phyloP scores from a whole-genome alignment of 2,329 filamentous ascomycete species.

The Dryadomyces quercivorus region DNA sequence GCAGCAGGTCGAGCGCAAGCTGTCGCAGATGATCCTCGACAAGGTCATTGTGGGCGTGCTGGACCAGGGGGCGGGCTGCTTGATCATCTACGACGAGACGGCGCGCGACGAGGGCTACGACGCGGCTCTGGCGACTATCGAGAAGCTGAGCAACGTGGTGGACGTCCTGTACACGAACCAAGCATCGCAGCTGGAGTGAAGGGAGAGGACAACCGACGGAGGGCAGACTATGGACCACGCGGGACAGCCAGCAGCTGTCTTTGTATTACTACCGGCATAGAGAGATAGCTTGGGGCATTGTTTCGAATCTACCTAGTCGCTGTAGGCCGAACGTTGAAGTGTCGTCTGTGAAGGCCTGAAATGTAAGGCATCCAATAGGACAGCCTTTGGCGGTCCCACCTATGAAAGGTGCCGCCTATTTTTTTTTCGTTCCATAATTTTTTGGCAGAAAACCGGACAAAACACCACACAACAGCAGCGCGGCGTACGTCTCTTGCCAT shows the following conservation, averaged over 20 bases:
- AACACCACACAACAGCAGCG: neutral
- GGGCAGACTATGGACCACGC: neutral
- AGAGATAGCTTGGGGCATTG: neutral
- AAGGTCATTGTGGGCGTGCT: constrained; percentile 97
- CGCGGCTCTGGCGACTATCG: constrained; percentile 84
- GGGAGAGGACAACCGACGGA: neutral
- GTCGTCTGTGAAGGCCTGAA: neutral
- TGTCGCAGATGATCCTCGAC: constrained; percentile 98
- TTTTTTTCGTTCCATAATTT: neutral
- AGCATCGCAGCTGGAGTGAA: constrained; percentile 82
- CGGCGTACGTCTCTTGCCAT: neutral
- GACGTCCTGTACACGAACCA: constrained; percentile 97
- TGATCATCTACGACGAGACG: constrained; percentile 95
- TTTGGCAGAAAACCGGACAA: neutral
- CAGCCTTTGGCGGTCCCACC: neutral
- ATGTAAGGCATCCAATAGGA: neutral
- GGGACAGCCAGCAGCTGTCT: neutral
- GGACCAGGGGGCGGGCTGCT: constrained; percentile 92
- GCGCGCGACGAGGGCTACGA: constrained; percentile 90
- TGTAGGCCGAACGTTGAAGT: neutral
- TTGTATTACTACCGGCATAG: constrained; percentile 1
- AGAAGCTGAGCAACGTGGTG: constrained; percentile 93
- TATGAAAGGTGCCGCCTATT: neutral
- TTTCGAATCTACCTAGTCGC: neutral
- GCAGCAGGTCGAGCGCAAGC: constrained; percentile 92